Conservation (phyloP, 257 asterid species). For the Solanum rostratum region DNA sequence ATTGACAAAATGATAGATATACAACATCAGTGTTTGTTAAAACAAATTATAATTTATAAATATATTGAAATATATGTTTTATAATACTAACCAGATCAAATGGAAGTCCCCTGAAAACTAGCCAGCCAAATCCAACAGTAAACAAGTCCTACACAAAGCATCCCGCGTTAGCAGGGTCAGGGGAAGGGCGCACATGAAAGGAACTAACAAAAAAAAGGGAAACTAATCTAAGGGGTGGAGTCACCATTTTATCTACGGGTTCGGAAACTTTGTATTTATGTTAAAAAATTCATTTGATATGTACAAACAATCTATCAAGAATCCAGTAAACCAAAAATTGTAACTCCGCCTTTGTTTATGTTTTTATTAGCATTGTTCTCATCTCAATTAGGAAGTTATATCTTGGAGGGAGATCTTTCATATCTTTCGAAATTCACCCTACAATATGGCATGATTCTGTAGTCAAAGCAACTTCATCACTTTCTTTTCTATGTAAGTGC, state of each 20-base stretch:
- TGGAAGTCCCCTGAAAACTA: slow-evolving; percentile 13
- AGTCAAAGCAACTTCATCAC: too few species aligned
- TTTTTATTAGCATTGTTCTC: neutral
- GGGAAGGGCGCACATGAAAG: neutral
- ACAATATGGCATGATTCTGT: too few species aligned
- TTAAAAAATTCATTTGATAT: neutral
- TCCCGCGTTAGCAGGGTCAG: neutral
- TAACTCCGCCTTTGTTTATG: neutral
- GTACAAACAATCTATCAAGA: neutral
- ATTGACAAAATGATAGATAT: neutral
- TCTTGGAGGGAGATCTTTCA: too few species aligned
- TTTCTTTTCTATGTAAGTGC: too few species aligned
- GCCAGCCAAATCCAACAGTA: slow-evolving; percentile 14
- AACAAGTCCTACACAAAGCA: slow-evolving; percentile 3
- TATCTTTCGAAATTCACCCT: too few species aligned
- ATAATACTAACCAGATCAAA: slow-evolving; percentile 7
- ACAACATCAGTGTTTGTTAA: neutral
- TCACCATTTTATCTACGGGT: neutral
- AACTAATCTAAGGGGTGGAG: neutral
- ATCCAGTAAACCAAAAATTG: neutral
- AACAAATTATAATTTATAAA: neutral
- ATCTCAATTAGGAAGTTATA: neutral
- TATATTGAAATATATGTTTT: neutral
- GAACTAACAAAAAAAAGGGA: neutral
- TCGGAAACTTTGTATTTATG: neutral